Conservation (phyloP, 352 stramenopile genomes). For the Globisporangium acanthophoron region DNA sequence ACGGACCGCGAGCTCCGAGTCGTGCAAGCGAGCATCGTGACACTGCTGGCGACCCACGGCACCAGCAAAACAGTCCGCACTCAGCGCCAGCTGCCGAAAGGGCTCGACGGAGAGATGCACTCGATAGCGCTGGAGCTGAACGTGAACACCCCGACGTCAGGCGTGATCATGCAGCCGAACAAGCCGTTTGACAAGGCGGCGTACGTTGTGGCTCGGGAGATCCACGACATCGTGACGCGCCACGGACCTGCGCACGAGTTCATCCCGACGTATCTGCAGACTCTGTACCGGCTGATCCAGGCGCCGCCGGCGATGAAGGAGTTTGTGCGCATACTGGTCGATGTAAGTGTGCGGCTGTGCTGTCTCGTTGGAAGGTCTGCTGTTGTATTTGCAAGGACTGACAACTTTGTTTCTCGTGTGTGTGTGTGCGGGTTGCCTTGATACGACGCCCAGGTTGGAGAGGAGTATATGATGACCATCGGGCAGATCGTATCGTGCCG, state of each 20-base stretch:
- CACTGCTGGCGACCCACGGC: constrained; percentile 48
- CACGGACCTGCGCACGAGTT: constrained; percentile 62
- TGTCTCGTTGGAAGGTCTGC: background rate
- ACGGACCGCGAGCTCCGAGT: constrained; percentile 68
- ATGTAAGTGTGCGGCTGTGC: constrained; percentile 28
- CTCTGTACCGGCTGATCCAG: constrained; percentile 61
- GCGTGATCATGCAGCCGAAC: constrained; percentile 67
- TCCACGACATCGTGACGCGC: constrained; percentile 57
- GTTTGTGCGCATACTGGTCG: constrained; percentile 66
- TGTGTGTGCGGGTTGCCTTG: constrained; percentile 5
- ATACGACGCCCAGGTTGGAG: constrained; percentile 37
- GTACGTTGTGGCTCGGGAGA: constrained; percentile 60
- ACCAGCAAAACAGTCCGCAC: constrained; percentile 56
- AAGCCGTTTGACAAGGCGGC: constrained; percentile 75
- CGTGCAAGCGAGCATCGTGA: constrained; percentile 57
- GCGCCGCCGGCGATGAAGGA: constrained; percentile 64
- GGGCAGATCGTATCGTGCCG: constrained; percentile 53
- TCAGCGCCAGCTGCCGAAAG: constrained; percentile 56
- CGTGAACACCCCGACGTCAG: constrained; percentile 62
- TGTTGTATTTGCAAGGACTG: background rate
- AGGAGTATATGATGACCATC: constrained; percentile 70
- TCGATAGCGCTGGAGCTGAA: constrained; percentile 71
- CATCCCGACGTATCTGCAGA: constrained; percentile 68
- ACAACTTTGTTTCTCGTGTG: background rate
- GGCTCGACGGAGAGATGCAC: constrained; percentile 74